Percentiles rank a stretch among this genome's conserved stretches.
These are phyloP conservation scores for Starmerella tilneyi DNA, from an alignment of 805 yeast genomes.

Conservation along the genomic window DNA sequence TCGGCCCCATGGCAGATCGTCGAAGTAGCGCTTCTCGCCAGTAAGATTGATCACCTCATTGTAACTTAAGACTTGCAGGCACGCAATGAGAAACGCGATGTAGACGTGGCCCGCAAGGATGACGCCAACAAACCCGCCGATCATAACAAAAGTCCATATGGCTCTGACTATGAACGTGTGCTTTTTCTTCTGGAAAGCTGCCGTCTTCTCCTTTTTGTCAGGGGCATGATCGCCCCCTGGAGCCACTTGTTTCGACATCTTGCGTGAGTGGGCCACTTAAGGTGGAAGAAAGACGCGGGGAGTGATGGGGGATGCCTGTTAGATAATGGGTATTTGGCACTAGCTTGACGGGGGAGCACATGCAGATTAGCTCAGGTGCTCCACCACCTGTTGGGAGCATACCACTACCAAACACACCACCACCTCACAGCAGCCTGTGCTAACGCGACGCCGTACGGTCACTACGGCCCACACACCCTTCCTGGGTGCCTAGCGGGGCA, in stretches of 20 bases:
- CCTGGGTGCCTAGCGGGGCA: no score
- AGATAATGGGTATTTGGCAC: no score
- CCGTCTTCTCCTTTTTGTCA: neutral
- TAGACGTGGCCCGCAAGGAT: conserved; percentile 78
- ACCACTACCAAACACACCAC: no score
- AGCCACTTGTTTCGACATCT: neutral
- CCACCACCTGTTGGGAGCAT: no score
- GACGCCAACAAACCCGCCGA: conserved; percentile 55
- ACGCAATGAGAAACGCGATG: conserved; percentile 58
- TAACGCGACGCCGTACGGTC: no score
- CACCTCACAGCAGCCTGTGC: no score
- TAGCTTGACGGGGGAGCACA: no score
- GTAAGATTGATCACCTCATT: conserved; percentile 83
- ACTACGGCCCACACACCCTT: no score
- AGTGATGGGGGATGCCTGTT: neutral
- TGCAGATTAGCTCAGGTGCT: no score
- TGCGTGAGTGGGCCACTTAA: neutral
- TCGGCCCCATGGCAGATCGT: conserved; percentile 69
- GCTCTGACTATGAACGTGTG: conserved; percentile 81
- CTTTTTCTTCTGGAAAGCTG: conserved; percentile 47
- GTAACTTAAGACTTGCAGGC: conserved; percentile 73
- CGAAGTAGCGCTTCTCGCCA: conserved; percentile 72
- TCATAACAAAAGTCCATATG: conserved; percentile 89
- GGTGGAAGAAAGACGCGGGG: neutral
- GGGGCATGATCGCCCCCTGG: neutral